Percentiles rank a stretch among this genome's conserved stretches.
Evolutionary conservation across 2,329 filamentous ascomycete genomes (phyloP).

Genomic region (Aspergillus hiratsukae): DNA sequence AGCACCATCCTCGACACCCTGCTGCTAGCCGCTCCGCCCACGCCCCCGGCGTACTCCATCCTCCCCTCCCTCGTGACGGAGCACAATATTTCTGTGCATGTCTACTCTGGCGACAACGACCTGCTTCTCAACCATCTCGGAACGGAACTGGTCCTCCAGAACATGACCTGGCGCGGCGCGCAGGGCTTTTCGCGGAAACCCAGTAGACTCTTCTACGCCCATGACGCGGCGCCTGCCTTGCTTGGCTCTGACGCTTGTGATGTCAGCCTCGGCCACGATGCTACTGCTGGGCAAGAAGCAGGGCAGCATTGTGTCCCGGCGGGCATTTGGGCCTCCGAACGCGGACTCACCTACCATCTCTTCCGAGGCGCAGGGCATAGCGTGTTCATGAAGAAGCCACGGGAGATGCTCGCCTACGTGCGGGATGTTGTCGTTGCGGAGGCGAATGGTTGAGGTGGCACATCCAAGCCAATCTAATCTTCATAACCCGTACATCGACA

Average conservation of each 20-base stretch:
- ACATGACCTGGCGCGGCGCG: constrained; percentile 38
- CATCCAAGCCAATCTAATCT: not conserved
- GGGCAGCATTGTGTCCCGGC: constrained; percentile 8
- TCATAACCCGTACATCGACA: not conserved
- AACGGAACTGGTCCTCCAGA: constrained; percentile 33
- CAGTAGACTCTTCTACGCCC: constrained; percentile 18
- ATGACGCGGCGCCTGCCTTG: constrained; percentile 20
- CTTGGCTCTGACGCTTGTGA: not conserved
- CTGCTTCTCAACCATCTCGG: constrained; percentile 37
- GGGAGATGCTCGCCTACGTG: constrained; percentile 34
- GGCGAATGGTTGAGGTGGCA: not conserved
- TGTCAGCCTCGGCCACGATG: not conserved
- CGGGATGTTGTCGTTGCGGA: constrained; percentile 29
- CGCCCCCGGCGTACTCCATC: constrained; percentile 29
- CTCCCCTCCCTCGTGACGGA: constrained; percentile 29
- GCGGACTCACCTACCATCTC: constrained; percentile 34
- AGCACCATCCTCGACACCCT: constrained; percentile 24
- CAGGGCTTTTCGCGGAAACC: constrained; percentile 34
- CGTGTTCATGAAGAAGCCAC: constrained; percentile 28
- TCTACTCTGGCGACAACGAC: constrained; percentile 37
- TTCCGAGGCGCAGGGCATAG: constrained; percentile 33
- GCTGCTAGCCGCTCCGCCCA: constrained; percentile 15
- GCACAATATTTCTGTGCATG: constrained; percentile 30
- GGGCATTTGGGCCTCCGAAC: constrained; percentile 30
- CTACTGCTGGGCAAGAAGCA: not conserved